phyloP scores from a whole-genome alignment of 2,329 filamentous ascomycete species.

The Hymenoscyphus infarciens region DNA sequence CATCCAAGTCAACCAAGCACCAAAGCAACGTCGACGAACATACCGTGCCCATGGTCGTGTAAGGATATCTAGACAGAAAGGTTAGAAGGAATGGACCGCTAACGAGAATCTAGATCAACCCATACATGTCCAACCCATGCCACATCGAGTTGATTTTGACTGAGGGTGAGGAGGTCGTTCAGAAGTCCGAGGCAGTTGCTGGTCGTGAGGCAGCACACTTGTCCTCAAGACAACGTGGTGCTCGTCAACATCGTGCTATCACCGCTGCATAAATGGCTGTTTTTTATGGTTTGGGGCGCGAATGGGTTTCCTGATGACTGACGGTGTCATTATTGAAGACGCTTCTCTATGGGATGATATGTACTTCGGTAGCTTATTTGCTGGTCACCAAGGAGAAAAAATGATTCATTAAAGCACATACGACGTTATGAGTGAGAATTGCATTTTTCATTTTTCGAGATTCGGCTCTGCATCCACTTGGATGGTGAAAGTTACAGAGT shows the following conservation, averaged over 20 bases:
- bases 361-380: constrained; percentile 33
- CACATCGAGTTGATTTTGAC: constrained; percentile 99
- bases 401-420: constrained; percentile 17
- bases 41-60: constrained; percentile 99
- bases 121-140: constrained; percentile 99
- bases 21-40: constrained; percentile 97
- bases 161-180: constrained; percentile 92
- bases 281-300: constrained; percentile 30
- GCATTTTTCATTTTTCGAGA: neutral
- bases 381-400: constrained; percentile 28
- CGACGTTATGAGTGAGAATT: constrained; percentile 2
- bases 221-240: constrained; percentile 88
- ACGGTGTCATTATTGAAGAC: constrained; percentile 25
- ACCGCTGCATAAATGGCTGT: constrained; percentile 54
- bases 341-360: constrained; percentile 28
- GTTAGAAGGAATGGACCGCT: constrained; percentile 13
- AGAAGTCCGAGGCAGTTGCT: constrained; percentile 74
- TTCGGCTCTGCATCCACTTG: neutral
- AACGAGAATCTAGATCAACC: constrained; percentile 77
- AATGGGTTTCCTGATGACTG: constrained; percentile 29
- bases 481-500: neutral
- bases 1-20: constrained; percentile 99
- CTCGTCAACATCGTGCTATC: constrained; percentile 60
- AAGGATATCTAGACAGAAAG: constrained; percentile 49
- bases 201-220: constrained; percentile 66